Evolutionary conservation across 768 basidiomycete species (phyloP).

Genomic region (Lactarius psammicola): DNA sequence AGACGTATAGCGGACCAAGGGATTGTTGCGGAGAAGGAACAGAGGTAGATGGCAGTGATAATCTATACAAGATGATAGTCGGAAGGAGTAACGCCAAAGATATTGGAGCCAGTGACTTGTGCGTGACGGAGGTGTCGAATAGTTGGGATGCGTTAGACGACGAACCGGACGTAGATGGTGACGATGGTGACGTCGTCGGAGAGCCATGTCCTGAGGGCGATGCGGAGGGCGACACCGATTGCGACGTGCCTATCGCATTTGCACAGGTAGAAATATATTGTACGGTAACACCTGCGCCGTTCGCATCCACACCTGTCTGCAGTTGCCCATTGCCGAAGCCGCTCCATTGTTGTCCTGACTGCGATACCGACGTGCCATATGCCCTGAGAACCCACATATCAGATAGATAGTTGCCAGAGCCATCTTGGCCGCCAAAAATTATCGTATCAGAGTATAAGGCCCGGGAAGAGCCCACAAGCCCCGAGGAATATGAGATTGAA

Average conservation of each 20-base stretch:
- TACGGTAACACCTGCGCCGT: conserved; percentile 63
- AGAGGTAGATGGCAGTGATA: conserved; percentile 42
- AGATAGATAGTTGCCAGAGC: conserved; percentile 60
- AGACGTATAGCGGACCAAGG: conserved; percentile 37
- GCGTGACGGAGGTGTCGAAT: conserved; percentile 45
- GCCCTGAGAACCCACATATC: conserved; percentile 79
- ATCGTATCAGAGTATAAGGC: conserved; percentile 60
- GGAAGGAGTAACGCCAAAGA: conserved; percentile 48
- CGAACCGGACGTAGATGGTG: conserved; percentile 24
- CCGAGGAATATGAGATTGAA: conserved; percentile 51
- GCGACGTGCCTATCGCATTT: conserved; percentile 33
- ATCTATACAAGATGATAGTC: conserved; percentile 42
- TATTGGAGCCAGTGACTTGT: conserved; percentile 49
- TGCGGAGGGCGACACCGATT: neutral
- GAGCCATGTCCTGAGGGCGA: conserved; percentile 16
- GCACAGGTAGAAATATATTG: conserved; percentile 64
- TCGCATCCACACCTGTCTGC: conserved; percentile 60
- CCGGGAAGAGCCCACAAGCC: conserved; percentile 57
- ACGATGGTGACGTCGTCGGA: conserved; percentile 30
- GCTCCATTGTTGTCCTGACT: conserved; percentile 55
- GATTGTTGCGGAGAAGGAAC: conserved; percentile 30
- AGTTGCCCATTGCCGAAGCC: conserved; percentile 65
- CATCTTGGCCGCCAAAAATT: conserved; percentile 76
- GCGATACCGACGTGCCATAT: conserved; percentile 60
- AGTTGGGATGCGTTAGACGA: conserved; percentile 9